Percentiles rank a stretch among this genome's conserved stretches.
These are phyloP conservation scores for Ceratocystiopsis minuta DNA, from an alignment of 2,329 filamentous ascomycete genomes.

Conservation along the genomic window DNA sequence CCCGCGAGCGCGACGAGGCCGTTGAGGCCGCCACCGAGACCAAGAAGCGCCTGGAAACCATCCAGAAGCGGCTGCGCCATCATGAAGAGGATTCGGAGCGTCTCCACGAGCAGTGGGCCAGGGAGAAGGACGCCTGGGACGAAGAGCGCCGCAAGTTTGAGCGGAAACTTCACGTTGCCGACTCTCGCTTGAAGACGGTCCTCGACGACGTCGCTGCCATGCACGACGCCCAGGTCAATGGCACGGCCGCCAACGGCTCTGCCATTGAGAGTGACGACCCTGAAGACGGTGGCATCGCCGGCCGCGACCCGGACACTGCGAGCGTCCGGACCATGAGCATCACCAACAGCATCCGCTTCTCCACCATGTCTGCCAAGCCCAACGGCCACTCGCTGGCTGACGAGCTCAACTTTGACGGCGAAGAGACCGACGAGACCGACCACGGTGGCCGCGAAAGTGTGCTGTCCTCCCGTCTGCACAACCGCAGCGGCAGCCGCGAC, in stretches of 20 bases:
- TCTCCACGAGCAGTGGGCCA: conserved; percentile 63
- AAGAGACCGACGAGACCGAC: conserved; percentile 54
- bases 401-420: conserved; percentile 73
- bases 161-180: conserved; percentile 74
- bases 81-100: conserved; percentile 73
- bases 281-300: conserved; percentile 29
- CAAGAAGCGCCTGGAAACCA: conserved; percentile 56
- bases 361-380: conserved; percentile 28
- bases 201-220: conserved; percentile 70
- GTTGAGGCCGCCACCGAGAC: conserved; percentile 54
- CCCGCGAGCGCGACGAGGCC: conserved; percentile 71
- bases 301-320: conserved; percentile 49
- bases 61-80: conserved; percentile 57
- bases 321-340: conserved; percentile 61
- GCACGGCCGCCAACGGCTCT: conserved; percentile 13
- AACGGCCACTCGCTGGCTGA: conserved; percentile 71
- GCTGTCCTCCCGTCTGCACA: conserved; percentile 32
- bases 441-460: conserved; percentile 50
- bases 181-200: conserved; percentile 66
- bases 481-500: conserved; percentile 38
- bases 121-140: conserved; percentile 72
- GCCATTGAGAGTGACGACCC: conserved; percentile 32
- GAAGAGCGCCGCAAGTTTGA: conserved; percentile 68
- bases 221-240: conserved; percentile 34
- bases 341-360: conserved; percentile 56